Percentiles rank a stretch among this genome's conserved stretches.
Evolutionary conservation across 2,329 filamentous ascomycete species (phyloP).

Genomic region (Calonectria ilicicola): DNA sequence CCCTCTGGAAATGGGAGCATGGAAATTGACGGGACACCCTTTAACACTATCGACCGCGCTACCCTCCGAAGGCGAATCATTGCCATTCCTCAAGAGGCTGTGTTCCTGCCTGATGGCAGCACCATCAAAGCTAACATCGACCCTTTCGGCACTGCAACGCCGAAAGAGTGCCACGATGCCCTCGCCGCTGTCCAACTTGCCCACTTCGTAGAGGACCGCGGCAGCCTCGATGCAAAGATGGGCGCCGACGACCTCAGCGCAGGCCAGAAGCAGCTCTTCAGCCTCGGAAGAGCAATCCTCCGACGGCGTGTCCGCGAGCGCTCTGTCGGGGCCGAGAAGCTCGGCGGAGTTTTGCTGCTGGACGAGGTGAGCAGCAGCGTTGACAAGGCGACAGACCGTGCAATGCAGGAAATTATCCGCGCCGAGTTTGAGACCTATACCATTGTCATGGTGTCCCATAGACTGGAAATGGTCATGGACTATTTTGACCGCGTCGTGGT

Average conservation of each 20-base stretch:
- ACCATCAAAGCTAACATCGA: conserved; percentile 58
- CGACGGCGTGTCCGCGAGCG: conserved; percentile 43
- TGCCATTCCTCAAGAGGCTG: conserved; percentile 65
- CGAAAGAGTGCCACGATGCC: conserved; percentile 48
- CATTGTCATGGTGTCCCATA: conserved; percentile 62
- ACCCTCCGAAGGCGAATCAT: conserved; percentile 61
- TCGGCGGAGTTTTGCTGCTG: conserved; percentile 50
- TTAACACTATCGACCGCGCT: conserved; percentile 53
- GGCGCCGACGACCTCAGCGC: conserved; percentile 63
- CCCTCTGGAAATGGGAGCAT: conserved; percentile 44
- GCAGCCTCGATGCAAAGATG: conserved; percentile 53
- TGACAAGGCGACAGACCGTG: conserved; percentile 54
- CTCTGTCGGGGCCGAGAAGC: conserved; percentile 24
- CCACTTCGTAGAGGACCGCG: conserved; percentile 46
- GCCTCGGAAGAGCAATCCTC: conserved; percentile 70
- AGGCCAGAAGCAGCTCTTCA: conserved; percentile 75
- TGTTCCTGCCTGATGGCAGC: conserved; percentile 61
- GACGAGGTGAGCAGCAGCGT: conserved; percentile 59
- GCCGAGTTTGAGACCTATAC: conserved; percentile 60
- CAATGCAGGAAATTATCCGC: conserved; percentile 55
- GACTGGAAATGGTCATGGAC: conserved; percentile 63
- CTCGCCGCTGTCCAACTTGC: conserved; percentile 52
- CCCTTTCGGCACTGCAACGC: conserved; percentile 47
- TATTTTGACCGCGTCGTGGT: conserved; percentile 62
- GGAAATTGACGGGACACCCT: conserved; percentile 56